phyloP scores from a whole-genome alignment of 768 basidiomycete species.

The Mrakia blollopis region DNA sequence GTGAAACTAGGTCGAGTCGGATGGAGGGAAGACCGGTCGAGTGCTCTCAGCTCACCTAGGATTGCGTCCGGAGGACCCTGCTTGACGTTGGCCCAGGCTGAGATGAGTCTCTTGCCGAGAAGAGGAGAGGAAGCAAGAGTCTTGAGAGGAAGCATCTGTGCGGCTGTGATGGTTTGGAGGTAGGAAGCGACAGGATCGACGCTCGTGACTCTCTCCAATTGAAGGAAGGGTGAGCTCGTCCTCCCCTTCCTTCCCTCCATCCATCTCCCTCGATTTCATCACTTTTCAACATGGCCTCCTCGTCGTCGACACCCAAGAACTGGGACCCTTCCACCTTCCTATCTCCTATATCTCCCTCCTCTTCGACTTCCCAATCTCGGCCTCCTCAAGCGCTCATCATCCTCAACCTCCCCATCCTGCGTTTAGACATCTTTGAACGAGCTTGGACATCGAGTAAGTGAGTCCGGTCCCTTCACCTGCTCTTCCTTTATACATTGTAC shows the following conservation, averaged over 20 bases:
- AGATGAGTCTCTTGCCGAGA: slow-evolving; percentile 44
- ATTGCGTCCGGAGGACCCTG: slow-evolving; percentile 90
- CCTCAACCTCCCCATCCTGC: slow-evolving; percentile 80
- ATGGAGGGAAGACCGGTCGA: background rate
- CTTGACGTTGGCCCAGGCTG: slow-evolving; percentile 74
- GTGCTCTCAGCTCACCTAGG: slow-evolving; percentile 65
- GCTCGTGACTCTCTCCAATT: background rate
- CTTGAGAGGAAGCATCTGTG: background rate
- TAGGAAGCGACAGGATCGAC: background rate
- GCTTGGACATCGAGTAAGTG: slow-evolving; percentile 52
- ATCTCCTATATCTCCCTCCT: background rate
- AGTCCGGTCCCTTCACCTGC: slow-evolving; percentile 43
- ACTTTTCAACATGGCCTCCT: background rate
- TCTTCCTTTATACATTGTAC: slow-evolving; percentile 32
- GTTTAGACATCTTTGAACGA: slow-evolving; percentile 53
- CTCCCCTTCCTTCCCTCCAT: background rate
- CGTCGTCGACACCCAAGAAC: background rate
- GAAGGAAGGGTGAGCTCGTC: background rate
- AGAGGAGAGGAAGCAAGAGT: background rate
- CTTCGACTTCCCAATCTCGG: background rate
- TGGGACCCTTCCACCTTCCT: slow-evolving; percentile 24
- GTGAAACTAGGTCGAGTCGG: background rate
- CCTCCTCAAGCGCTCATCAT: slow-evolving; percentile 61
- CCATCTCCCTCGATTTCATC: background rate
- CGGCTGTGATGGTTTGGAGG: background rate